Conservation (phyloP, 306 rosid genomes). For the Castanea sativa region DNA sequence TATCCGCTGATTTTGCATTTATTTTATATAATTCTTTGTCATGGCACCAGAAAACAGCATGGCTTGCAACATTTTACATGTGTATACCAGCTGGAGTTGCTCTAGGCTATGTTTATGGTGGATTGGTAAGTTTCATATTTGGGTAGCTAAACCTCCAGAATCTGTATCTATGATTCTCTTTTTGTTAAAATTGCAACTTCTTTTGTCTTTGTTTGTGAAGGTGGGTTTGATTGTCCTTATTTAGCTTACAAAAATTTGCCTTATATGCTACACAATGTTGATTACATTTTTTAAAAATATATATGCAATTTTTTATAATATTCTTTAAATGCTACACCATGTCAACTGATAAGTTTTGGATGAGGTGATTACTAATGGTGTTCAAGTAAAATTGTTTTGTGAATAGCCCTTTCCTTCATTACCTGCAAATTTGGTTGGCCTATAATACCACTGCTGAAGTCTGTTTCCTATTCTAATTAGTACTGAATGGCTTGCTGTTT, state of each 20-base stretch:
- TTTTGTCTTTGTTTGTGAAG: slow-evolving; percentile 9
- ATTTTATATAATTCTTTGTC: slow-evolving; percentile 6
- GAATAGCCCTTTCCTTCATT: background rate
- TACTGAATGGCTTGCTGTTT: background rate
- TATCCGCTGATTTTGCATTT: slow-evolving; percentile 13
- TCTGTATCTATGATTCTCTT: background rate
- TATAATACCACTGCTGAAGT: background rate
- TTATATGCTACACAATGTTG: slow-evolving; percentile 2
- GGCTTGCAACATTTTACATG: slow-evolving; percentile 97
- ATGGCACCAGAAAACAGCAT: slow-evolving; percentile 77
- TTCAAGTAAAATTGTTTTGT: background rate
- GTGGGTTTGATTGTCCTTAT: background rate
- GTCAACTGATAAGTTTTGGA: background rate
- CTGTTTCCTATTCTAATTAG: background rate
- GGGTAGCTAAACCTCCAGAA: slow-evolving; percentile 6
- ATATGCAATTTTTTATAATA: background rate
- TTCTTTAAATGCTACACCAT: background rate
- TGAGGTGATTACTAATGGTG: background rate
- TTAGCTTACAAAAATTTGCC: background rate
- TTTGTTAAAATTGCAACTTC: background rate
- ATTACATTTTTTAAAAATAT: background rate
- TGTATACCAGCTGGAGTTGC: slow-evolving; percentile 96
- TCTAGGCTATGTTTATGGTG: slow-evolving; percentile 91
- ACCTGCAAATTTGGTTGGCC: slow-evolving; percentile 1
- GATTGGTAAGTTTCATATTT: slow-evolving; percentile 60